Evolutionary conservation across 306 rosid genomes (phyloP), one percentile per base, ranked within the genome.

Genomic region (Vigna hirtella): DNA sequence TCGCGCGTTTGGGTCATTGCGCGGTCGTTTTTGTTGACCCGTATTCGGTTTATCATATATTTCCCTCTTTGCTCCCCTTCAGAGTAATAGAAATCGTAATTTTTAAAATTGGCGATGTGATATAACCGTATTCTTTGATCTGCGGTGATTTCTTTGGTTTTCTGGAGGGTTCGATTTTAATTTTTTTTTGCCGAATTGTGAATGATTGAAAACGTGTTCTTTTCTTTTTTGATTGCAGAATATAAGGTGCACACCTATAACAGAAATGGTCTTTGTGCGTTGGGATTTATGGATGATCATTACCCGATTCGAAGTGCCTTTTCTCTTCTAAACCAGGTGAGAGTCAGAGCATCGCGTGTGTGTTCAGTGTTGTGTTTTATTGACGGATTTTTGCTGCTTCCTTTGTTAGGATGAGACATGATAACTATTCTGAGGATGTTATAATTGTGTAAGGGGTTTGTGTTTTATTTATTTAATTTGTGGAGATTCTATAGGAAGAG

Each of bases 251-350:
- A 96, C 81, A 61, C 89, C 32, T 91, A 93, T 86, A 96, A 90
- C 84, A 88, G 86, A 86, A 93, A 96, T 90, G 99, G 99, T 43
- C 90, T 96, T 84, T 93, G 98, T 83, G 91, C 97, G 6, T 71
- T 96, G 91, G 99, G 97, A 49, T 93, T 95, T 78, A 95, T 95
- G 99, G 99, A 95, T 74, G 99, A 95, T 78, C 96, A 93, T 88
- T 93, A 95, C 83, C 99, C 99, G 0, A 88, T 93, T 77, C 90
- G 99, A 38, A 95, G 99, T 38, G 86, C 99, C 13, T 95, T 95
- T 84, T 95, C 99, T 66, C 88, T 95, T 83, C 93, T 95, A 57
- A 93, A 86, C 77, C 86, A 95, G 98, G 99, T 95, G 51, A 74
- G 81, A 20, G 89, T 87, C 67, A 65, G 70, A 51, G 16, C 43